phyloP scores from a whole-genome alignment of 2,329 filamentous ascomycete species.

The Chaetothyriales sp. region DNA sequence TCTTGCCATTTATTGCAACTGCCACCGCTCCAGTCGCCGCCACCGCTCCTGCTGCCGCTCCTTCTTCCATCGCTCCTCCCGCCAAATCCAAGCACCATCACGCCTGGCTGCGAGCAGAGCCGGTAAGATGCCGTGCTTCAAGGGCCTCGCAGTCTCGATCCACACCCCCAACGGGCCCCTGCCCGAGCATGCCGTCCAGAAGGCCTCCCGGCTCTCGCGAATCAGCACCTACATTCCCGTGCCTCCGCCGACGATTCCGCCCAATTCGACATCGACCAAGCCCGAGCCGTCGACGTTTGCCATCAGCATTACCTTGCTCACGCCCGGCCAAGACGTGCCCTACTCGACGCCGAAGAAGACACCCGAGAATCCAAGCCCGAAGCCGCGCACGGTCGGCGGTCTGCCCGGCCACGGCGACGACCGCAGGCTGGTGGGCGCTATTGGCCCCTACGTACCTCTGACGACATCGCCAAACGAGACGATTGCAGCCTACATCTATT shows the following conservation, averaged over 20 bases:
- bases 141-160: conserved; percentile 96
- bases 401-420: conserved; percentile 43
- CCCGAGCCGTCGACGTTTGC: conserved; percentile 92
- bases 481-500: conserved; percentile 97
- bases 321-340: conserved; percentile 72
- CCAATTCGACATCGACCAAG: conserved; percentile 52
- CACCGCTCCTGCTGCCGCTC: background rate
- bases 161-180: conserved; percentile 70
- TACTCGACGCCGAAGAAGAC: conserved; percentile 82
- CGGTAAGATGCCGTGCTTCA: conserved; percentile 76
- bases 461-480: conserved; percentile 92
- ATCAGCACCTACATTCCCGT: conserved; percentile 98
- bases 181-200: conserved; percentile 86
- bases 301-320: conserved; percentile 92
- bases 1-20: background rate
- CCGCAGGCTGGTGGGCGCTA: conserved; percentile 41
- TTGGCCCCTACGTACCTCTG: conserved; percentile 80
- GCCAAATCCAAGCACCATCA: background rate
- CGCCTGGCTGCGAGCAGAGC: background rate
- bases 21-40: background rate
- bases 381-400: conserved; percentile 65
- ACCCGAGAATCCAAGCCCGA: conserved; percentile 61
- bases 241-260: conserved; percentile 64
- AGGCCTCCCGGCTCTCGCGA: conserved; percentile 75
- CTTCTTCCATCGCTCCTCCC: background rate